Evolutionary conservation across 176 grass and related monocot species (phyloP).

Genomic region (Microstegium vimineum): DNA sequence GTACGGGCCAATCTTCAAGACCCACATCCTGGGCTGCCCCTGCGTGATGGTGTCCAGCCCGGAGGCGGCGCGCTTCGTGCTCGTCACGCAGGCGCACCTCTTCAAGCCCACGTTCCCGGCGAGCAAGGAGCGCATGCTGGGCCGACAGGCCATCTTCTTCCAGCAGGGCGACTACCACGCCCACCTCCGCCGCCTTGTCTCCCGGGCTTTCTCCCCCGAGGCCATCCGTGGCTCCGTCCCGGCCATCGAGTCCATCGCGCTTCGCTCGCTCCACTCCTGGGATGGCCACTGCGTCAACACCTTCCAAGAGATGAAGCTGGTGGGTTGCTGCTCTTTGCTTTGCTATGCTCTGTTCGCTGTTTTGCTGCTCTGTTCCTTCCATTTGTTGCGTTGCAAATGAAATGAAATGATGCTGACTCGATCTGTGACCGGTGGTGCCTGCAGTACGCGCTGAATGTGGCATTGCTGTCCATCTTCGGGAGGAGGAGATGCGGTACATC

Average conservation of each 20-base stretch:
- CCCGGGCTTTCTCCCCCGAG: constrained; percentile 78
- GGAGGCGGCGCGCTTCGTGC: constrained; percentile 91
- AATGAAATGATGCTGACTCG: too few relatives aligned
- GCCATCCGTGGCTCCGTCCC: constrained; percentile 65
- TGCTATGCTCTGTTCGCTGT: too few relatives aligned
- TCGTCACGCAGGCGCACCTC: constrained; percentile 86
- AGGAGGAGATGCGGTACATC: constrained; percentile 80
- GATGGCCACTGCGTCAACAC: constrained; percentile 72
- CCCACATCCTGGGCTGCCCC: constrained; percentile 87
- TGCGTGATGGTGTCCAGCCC: constrained; percentile 98
- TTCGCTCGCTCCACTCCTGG: constrained; percentile 52
- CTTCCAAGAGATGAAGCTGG: constrained; percentile 98
- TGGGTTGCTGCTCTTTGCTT: too few relatives aligned
- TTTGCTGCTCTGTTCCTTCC: background rate
- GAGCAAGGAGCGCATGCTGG: constrained; percentile 98
- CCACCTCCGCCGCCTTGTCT: constrained; percentile 73
- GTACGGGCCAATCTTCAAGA: constrained; percentile 91
- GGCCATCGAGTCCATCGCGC: constrained; percentile 62
- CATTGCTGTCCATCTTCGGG: constrained; percentile 91
- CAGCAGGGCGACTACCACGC: constrained; percentile 91
- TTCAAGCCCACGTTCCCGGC: constrained; percentile 98
- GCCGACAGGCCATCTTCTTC: constrained; percentile 94
- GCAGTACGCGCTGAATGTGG: constrained; percentile 97
- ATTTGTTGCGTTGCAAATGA: too few relatives aligned
- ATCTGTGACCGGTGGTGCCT: too few relatives aligned